Conservation (phyloP, 2,329 filamentous ascomycete species). For the Colletotrichum musae region DNA sequence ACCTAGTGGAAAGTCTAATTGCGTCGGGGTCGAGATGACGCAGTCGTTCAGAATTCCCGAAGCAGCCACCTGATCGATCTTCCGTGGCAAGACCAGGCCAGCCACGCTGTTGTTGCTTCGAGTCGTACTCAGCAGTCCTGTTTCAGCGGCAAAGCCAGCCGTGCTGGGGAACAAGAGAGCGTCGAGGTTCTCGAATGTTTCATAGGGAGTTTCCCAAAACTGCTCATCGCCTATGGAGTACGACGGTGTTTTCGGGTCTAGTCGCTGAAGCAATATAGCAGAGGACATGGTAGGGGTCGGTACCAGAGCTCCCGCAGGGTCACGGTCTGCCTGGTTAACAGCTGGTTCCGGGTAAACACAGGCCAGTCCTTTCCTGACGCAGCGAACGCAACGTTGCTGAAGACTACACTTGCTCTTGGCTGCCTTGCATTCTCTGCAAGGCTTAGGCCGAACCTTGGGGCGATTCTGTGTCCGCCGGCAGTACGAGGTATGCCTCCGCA, state of each 20-base stretch:
- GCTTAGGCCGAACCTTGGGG: slow-evolving; percentile 25
- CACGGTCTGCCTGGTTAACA: neutral
- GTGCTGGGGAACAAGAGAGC: neutral
- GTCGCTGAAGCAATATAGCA: neutral
- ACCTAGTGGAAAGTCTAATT: slow-evolving; percentile 6
- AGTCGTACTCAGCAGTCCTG: neutral
- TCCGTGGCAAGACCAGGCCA: neutral
- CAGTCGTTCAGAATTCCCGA: slow-evolving; percentile 4
- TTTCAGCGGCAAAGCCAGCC: no score
- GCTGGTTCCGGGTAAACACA: slow-evolving; percentile 20
- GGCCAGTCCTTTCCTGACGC: slow-evolving; percentile 25
- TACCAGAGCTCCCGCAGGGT: neutral
- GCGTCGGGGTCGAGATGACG: slow-evolving; percentile 1
- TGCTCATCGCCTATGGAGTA: neutral
- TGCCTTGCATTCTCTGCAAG: slow-evolving; percentile 34
- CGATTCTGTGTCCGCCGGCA: slow-evolving; percentile 20
- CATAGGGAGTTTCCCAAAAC: neutral
- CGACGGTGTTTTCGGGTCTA: neutral
- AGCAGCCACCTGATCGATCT: neutral
- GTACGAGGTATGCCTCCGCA: slow-evolving; percentile 29
- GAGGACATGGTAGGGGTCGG: neutral
- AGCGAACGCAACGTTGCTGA: slow-evolving; percentile 25
- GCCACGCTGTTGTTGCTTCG: neutral
- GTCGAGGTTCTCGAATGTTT: neutral
- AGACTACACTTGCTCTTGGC: slow-evolving; percentile 38